Evolutionary conservation across 192 early-diverging fungal genomes (phyloP).

Genomic region (Backusella parvicylindrica): DNA sequence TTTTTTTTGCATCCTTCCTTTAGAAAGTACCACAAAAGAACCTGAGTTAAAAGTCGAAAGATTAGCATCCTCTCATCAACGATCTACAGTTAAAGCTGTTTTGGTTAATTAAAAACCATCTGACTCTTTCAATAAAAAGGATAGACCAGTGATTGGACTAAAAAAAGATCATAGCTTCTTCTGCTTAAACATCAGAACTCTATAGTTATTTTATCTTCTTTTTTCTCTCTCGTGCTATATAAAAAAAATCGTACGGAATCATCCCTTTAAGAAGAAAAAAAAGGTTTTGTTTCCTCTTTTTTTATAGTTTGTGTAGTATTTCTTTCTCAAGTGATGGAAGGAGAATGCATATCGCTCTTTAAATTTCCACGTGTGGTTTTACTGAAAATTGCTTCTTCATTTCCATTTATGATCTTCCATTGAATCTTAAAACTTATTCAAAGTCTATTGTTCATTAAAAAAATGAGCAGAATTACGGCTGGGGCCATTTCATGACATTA

Average conservation of each 20-base stretch:
- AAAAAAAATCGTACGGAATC: not conserved
- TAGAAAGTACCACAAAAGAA: not conserved
- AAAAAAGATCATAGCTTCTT: not conserved
- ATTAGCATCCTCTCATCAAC: not conserved
- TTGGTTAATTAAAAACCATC: not conserved
- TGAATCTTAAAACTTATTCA: not conserved
- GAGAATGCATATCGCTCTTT: not conserved
- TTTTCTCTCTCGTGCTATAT: not conserved
- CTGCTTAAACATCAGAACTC: not conserved
- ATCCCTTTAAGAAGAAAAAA: not conserved
- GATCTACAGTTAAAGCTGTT: not conserved
- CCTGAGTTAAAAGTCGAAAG: slow-evolving; percentile 1
- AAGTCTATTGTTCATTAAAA: not conserved
- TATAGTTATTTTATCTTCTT: not conserved
- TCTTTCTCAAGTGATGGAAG: not conserved
- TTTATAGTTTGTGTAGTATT: slow-evolving; percentile 1
- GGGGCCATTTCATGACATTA: not conserved
- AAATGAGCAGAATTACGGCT: not conserved
- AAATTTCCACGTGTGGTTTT: not conserved
- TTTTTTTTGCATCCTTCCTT: not conserved
- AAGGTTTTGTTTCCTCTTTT: not conserved
- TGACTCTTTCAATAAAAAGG: not conserved
- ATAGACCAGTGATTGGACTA: not conserved
- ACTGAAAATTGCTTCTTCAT: not conserved
- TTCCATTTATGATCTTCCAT: not conserved